Conservation (phyloP, 2,329 filamentous ascomycete species). For the Clonostachys byssicola region DNA sequence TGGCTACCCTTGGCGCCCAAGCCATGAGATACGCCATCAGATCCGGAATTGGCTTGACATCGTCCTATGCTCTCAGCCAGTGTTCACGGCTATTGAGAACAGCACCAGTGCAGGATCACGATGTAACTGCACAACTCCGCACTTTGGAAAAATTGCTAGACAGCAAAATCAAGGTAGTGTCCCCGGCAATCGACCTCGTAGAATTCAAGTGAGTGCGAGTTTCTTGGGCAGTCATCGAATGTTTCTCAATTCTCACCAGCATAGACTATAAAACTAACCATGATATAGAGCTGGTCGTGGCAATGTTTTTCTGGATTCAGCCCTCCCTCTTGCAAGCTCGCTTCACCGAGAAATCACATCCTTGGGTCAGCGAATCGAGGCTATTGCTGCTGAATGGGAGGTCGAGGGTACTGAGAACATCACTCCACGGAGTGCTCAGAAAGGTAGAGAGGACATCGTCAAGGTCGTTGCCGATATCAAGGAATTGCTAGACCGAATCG, state of each 20-base stretch:
- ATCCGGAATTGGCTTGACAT: constrained; percentile 81
- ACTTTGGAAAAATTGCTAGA: constrained; percentile 70
- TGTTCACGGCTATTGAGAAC: constrained; percentile 74
- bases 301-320: constrained; percentile 69
- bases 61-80: constrained; percentile 79
- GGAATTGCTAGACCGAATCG: constrained; percentile 70
- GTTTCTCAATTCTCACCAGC: constrained; percentile 2
- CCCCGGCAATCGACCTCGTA: constrained; percentile 87
- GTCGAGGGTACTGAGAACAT: constrained; percentile 8
- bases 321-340: constrained; percentile 75
- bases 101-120: constrained; percentile 33
- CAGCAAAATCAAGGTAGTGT: constrained; percentile 83
- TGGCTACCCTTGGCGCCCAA: constrained; percentile 54
- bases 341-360: constrained; percentile 79
- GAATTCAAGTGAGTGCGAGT: constrained; percentile 66
- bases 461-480: constrained; percentile 70
- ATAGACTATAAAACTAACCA: too few relatives aligned
- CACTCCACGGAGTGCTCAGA: neutral
- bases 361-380: constrained; percentile 71
- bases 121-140: constrained; percentile 64
- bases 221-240: neutral
- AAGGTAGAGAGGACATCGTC: neutral
- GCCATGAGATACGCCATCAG: constrained; percentile 90
- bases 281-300: constrained; percentile 42
- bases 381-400: constrained; percentile 63